Evolutionary conservation across 306 rosid species (phyloP).

Genomic region (Alnus glutinosa): DNA sequence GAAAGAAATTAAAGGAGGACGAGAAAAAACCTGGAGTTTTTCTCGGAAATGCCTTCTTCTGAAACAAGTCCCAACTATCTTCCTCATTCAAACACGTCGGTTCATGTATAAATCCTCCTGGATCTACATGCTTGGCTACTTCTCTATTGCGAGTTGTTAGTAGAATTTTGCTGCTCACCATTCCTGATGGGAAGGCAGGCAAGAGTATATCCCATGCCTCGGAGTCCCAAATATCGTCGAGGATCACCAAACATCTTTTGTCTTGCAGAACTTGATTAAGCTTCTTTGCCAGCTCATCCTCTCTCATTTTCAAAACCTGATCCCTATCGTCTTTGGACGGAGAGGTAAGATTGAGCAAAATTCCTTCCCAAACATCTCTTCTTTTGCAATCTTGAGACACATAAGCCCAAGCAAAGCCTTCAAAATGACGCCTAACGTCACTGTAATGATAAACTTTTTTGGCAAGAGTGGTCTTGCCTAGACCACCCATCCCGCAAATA

Average conservation of each 20-base stretch:
- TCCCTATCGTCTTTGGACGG: constrained; percentile 42
- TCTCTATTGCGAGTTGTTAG: constrained; percentile 45
- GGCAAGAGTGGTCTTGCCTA: constrained; percentile 65
- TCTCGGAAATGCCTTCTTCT: constrained; percentile 43
- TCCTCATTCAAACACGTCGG: constrained; percentile 30
- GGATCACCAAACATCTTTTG: constrained; percentile 45
- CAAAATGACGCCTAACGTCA: constrained; percentile 37
- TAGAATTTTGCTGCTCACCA: constrained; percentile 38
- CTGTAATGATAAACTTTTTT: constrained; percentile 34
- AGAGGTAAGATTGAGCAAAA: constrained; percentile 35
- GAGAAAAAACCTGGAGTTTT: constrained; percentile 32
- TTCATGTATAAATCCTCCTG: constrained; percentile 38
- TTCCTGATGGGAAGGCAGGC: constrained; percentile 35
- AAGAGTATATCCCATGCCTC: constrained; percentile 41
- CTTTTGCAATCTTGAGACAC: constrained; percentile 56
- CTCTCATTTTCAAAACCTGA: constrained; percentile 36
- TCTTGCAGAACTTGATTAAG: constrained; percentile 37
- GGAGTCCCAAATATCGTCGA: constrained; percentile 59
- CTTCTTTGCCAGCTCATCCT: constrained; percentile 44
- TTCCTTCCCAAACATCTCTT: constrained; percentile 58
- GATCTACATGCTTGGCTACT: constrained; percentile 29
- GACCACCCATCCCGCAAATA: constrained; percentile 63
- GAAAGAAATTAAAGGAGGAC: not conserved
- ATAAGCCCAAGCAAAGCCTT: constrained; percentile 51
- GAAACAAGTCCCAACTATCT: constrained; percentile 42